phyloP scores from a whole-genome alignment of 306 rosid species.

The Vicia faba region DNA sequence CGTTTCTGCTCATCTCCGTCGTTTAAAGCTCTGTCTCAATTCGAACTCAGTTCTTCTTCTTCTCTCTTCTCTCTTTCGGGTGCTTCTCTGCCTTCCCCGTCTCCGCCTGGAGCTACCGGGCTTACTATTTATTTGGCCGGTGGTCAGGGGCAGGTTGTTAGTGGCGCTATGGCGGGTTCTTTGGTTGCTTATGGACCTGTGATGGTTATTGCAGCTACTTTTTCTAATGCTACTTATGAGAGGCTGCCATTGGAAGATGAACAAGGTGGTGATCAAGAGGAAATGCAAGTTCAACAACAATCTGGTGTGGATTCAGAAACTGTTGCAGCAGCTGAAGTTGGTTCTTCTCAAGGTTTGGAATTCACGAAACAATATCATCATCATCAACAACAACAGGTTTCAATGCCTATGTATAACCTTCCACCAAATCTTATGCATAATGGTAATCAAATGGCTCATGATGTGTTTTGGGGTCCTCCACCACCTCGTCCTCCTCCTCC shows the following conservation, averaged over 20 bases:
- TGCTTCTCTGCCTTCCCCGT: conserved; percentile 73
- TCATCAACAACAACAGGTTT: no score
- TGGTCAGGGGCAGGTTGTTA: conserved; percentile 87
- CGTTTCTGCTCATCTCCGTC: no score
- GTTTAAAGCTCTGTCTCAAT: no score
- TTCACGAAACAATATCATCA: conserved; percentile 2
- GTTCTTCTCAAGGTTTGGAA: conserved; percentile 48
- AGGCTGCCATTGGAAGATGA: conserved; percentile 68
- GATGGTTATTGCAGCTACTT: conserved; percentile 82
- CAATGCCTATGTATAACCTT: conserved; percentile 59
- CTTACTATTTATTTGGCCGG: conserved; percentile 77
- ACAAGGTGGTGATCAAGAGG: no score
- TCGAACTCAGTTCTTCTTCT: no score
- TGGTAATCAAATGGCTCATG: conserved; percentile 66
- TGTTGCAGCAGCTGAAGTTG: conserved; percentile 5
- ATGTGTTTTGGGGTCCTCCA: conserved; percentile 73
- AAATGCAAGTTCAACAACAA: conserved; percentile 49
- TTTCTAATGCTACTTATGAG: conserved; percentile 70
- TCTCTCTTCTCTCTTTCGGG: conserved; percentile 86
- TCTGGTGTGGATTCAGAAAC: conserved; percentile 46
- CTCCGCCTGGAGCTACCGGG: conserved; percentile 67
- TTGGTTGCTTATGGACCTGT: conserved; percentile 82
- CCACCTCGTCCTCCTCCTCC: conserved; percentile 74
- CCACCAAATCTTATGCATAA: conserved; percentile 68
- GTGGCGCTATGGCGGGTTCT: conserved; percentile 70